phyloP scores from a whole-genome alignment of 305 asterid genomes.

The Withania somnifera region DNA sequence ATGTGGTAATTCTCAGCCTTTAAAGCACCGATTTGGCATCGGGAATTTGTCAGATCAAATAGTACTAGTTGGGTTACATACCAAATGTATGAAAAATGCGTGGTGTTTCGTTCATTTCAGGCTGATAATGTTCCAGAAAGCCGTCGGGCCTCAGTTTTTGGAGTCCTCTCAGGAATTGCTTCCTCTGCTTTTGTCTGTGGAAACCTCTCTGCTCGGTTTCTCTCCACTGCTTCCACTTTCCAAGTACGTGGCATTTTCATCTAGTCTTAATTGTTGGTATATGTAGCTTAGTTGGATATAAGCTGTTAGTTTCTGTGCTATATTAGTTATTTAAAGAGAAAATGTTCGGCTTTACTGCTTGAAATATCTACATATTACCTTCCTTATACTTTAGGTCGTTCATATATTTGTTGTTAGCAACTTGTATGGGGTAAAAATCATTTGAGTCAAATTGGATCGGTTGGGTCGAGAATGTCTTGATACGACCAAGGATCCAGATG shows the following conservation, averaged over 20 bases:
- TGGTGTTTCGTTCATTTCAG: slow-evolving; percentile 20
- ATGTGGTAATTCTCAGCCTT: slow-evolving; percentile 42
- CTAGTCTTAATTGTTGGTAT: not conserved
- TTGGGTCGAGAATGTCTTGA: too few relatives aligned
- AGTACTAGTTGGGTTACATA: not conserved
- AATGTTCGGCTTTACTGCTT: not conserved
- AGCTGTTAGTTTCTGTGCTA: not conserved
- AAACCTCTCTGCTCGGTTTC: slow-evolving; percentile 57
- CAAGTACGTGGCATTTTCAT: slow-evolving; percentile 26
- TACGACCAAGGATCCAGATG: too few relatives aligned
- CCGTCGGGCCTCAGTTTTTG: slow-evolving; percentile 59
- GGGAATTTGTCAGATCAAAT: not conserved
- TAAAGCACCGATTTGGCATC: not conserved
- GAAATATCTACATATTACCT: not conserved
- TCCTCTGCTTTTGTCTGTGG: slow-evolving; percentile 80
- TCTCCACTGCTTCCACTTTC: slow-evolving; percentile 61
- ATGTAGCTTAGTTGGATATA: not conserved
- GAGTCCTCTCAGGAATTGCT: slow-evolving; percentile 63
- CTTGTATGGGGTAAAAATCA: too few relatives aligned
- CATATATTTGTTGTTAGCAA: not conserved
- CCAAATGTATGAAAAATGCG: not conserved
- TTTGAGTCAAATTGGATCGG: too few relatives aligned
- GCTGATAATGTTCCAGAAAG: slow-evolving; percentile 78
- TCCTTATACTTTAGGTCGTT: not conserved
- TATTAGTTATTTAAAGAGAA: not conserved